Evolutionary conservation across 2,329 filamentous ascomycete genomes (phyloP), one percentile per base, ranked within the genome.

Genomic region (Tolypocladium paradoxum): DNA sequence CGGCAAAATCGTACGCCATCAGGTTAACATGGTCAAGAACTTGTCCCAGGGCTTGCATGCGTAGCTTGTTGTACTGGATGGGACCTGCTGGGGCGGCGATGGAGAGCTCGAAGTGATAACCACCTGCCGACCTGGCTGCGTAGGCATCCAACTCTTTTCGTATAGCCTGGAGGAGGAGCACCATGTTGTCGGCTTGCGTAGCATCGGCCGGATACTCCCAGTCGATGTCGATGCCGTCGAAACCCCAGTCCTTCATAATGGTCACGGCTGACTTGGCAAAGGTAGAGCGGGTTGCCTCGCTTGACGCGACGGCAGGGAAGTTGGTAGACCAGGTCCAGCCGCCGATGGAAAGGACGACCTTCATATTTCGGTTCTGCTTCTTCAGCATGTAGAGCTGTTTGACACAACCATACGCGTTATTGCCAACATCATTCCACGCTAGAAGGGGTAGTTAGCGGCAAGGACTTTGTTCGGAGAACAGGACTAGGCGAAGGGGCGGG

Each of bases 311-410:
- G 1, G 74, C 73, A 1, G 87, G 75, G 64, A 95, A 92, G 66
- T 89, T 88, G 60, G 77, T 72, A 2, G 87, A 90, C 69, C 88
- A 93, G 0, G 87, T 90, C 87, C 87, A 95, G 33, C 90, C 90
- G 48, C 90, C 90, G 58, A 96, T 89, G 48, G 82, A 88, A 4
- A 95, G 77, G 24, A 95, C 74, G 1, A 86, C 76, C 65, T 95
- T 95, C 52, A 95, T 68, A 48, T 88, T 80, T 18, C 89, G 83
- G 67, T 95, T 85, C 54, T 76, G 68, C 67, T 91, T 84, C 71
- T 95, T 95, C 45, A 90, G 74, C 8, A 88, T 71, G 65, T 81
- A 89, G 1, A 95, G 74, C 62, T 95, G 88, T 71, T 93, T 93
- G 51, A 89, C 68, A 64, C 84, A 87, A 38, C 90, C 90, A 60